Conservation (phyloP, 495 filamentous ascomycete genomes). For the Aspergillus baeticus region DNA sequence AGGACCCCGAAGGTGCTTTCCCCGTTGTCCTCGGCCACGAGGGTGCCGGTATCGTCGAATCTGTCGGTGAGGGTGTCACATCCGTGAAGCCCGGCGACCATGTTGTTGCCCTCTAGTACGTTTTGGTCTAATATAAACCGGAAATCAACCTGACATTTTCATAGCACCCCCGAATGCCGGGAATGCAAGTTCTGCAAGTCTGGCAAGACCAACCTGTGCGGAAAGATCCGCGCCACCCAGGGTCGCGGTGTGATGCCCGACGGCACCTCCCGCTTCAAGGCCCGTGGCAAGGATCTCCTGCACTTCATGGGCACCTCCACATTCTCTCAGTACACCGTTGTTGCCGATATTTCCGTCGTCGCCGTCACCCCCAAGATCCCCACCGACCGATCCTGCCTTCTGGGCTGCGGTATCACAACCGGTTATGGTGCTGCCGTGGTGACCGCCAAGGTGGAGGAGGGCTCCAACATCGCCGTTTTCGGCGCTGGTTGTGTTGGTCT, state of each 20-base stretch:
- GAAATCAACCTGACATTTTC: neutral
- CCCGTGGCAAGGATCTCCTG: slow-evolving; percentile 87
- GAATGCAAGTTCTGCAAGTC: slow-evolving; percentile 99
- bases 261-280: slow-evolving; percentile 91
- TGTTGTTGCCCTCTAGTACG: slow-evolving; percentile 93
- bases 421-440: slow-evolving; percentile 95
- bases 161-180: slow-evolving; percentile 88
- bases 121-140: neutral
- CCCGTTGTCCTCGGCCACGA: slow-evolving; percentile 95
- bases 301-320: slow-evolving; percentile 99
- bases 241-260: slow-evolving; percentile 97
- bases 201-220: slow-evolving; percentile 98
- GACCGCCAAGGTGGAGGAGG: slow-evolving; percentile 87
- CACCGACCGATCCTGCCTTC: slow-evolving; percentile 92
- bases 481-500: slow-evolving; percentile 95
- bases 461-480: slow-evolving; percentile 89
- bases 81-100: slow-evolving; percentile 78
- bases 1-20: slow-evolving; percentile 98
- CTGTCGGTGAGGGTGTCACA: slow-evolving; percentile 92
- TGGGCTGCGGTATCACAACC: slow-evolving; percentile 98
- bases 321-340: slow-evolving; percentile 98
- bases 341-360: slow-evolving; percentile 97
- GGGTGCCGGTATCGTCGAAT: slow-evolving; percentile 95
- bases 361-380: slow-evolving; percentile 87
- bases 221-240: slow-evolving; percentile 97